Conservation (phyloP, 176 grass and related monocot species). For the Pontederia paniculata region DNA sequence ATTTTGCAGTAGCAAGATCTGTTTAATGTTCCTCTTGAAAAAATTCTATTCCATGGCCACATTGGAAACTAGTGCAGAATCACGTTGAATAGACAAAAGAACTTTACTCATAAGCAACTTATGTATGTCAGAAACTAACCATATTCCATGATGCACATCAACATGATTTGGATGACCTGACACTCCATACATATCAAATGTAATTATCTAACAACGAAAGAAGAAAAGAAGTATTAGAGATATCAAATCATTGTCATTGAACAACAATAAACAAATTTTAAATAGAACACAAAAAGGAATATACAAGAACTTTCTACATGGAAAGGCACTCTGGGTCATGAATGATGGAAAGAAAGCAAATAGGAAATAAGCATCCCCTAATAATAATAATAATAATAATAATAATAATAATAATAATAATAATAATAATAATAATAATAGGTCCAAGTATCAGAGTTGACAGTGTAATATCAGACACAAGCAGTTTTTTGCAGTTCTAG, state of each 20-base stretch:
- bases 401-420: too few species aligned
- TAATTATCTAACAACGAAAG: constrained; percentile 41
- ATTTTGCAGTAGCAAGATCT: background rate
- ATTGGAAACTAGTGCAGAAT: too few species aligned
- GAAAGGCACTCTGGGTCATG: too few species aligned
- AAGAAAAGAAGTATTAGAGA: background rate
- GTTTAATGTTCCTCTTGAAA: background rate
- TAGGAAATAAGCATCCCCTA: too few species aligned
- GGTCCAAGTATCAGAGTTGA: too few species aligned
- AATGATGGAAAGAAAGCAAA: too few species aligned
- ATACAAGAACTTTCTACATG: too few species aligned
- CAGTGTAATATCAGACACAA: too few species aligned
- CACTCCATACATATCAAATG: constrained; percentile 79
- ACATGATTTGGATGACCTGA: constrained; percentile 80
- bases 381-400: too few species aligned
- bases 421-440: too few species aligned
- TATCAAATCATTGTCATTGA: background rate
- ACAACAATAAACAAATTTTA: background rate
- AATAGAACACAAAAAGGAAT: too few species aligned
- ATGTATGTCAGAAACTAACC: constrained; percentile 27
- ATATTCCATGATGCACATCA: constrained; percentile 66
- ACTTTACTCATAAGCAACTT: background rate
- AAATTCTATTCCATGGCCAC: background rate
- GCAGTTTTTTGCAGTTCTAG: too few species aligned
- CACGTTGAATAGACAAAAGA: background rate